These are phyloP conservation scores for Aspergillus cavernicola DNA, from an alignment of 495 filamentous ascomycete species.

Conservation along the genomic window DNA sequence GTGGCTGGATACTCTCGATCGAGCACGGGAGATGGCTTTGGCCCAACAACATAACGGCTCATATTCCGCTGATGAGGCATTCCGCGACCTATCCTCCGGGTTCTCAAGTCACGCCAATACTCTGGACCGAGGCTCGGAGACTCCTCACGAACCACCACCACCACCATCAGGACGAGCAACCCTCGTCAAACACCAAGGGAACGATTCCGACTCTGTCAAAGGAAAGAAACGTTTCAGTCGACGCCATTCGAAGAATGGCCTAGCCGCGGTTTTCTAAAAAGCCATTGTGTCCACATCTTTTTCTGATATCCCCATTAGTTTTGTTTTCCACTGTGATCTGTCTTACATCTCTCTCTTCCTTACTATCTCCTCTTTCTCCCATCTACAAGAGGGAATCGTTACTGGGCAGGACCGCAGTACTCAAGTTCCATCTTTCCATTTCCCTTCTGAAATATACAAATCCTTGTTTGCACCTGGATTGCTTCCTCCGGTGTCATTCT, in stretches of 20 bases:
- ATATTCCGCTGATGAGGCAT: constrained; percentile 62
- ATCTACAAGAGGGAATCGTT: background rate
- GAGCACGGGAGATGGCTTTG: constrained; percentile 74
- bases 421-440: constrained; percentile 7
- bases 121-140: constrained; percentile 52
- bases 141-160: constrained; percentile 29
- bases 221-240: constrained; percentile 82
- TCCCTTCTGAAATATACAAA: constrained; percentile 10
- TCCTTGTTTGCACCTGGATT: constrained; percentile 4
- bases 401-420: constrained; percentile 18
- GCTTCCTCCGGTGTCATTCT: constrained; percentile 9
- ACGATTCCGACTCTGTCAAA: constrained; percentile 53
- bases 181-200: constrained; percentile 44
- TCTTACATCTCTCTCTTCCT: background rate
- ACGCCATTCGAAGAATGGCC: constrained; percentile 82
- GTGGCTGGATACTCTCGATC: constrained; percentile 82
- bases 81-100: constrained; percentile 67
- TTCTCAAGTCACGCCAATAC: constrained; percentile 76
- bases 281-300: background rate
- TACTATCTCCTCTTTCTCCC: constrained; percentile 1
- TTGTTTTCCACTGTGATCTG: background rate
- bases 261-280: constrained; percentile 73
- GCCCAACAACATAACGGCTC: constrained; percentile 63
- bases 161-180: constrained; percentile 40
- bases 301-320: background rate